Evolutionary conservation across 768 basidiomycete genomes (phyloP).

Genomic region (Omphalotus guepiniiformis): DNA sequence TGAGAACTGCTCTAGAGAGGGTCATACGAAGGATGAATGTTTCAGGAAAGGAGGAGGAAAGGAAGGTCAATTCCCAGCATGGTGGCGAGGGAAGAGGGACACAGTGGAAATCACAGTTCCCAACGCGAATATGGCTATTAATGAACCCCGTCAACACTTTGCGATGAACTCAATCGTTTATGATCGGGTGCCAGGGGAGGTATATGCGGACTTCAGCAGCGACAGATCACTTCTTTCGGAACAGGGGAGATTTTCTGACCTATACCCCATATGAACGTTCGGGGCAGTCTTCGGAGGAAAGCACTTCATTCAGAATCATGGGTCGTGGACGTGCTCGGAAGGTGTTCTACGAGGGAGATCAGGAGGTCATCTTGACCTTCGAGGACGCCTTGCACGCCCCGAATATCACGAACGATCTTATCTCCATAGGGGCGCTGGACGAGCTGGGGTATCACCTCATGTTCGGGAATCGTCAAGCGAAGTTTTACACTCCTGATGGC

Average conservation of each 20-base stretch:
- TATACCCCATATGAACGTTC: slow-evolving; percentile 9
- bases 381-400: slow-evolving; percentile 9
- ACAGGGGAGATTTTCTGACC: background rate
- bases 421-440: slow-evolving; percentile 20
- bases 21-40: slow-evolving; percentile 17
- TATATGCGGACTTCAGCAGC: slow-evolving; percentile 2
- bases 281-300: slow-evolving; percentile 17
- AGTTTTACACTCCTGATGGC: background rate
- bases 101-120: too few relatives aligned
- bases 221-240: background rate
- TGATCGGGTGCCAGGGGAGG: background rate
- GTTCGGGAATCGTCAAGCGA: slow-evolving; percentile 10
- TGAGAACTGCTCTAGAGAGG: slow-evolving; percentile 14
- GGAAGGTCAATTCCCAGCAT: slow-evolving; percentile 17
- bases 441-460: slow-evolving; percentile 9
- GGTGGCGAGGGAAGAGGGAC: background rate
- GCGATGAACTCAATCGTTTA: background rate
- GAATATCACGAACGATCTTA: slow-evolving; percentile 3
- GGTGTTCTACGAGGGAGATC: slow-evolving; percentile 7
- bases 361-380: slow-evolving; percentile 4
- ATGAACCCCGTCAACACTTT: background rate
- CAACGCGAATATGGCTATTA: background rate
- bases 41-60: slow-evolving; percentile 23
- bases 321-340: slow-evolving; percentile 19
- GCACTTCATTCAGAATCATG: slow-evolving; percentile 15